Base-by-base conservation (phyloP, 768 basidiomycete genomes). In the Lactarius sanguifluus region DNA sequence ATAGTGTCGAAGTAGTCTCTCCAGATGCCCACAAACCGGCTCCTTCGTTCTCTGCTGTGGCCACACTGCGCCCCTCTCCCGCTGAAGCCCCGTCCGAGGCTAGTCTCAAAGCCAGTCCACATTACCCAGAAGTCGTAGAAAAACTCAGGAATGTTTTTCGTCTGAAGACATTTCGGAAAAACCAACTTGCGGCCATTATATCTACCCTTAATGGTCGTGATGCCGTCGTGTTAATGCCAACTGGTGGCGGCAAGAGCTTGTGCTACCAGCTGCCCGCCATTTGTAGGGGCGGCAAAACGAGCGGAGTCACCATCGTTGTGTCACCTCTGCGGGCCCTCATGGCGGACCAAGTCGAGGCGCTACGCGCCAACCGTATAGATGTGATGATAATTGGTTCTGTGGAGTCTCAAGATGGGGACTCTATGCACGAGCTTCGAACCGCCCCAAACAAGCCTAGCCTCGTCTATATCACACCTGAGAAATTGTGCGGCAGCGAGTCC, bases 201-300 rank as follows among this genome's bases (percentile, higher is more conserved):
- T 90, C 89, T 18, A 87, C 91, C 0, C 78, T 99, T 75, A 80
- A 82, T 2, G 94, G 90, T 9, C 84, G 81, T 62, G 96, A 98
- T 72, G 92, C 94, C 20, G 94, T 98, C 70, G 92, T 98, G 20
- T 82, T 98, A 9, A 96, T 98, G 86, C 97, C 97, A 1, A 99
- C 97, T 1, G 95, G 94, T 41, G 94, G 94, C 5, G 94, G 94
- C 1, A 95, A 96, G 78, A 91, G 89, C 71, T 79, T 95, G 45
- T 94, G 90, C 71, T 94, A 88, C 76, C 88, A 98, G 75, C 86
- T 98, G 1, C 97, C 97, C 0, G 96, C 94, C 2, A 82, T 97
- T 40, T 92, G 94, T 72, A 77, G 78, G 43, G 78, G 78, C 7
- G 93, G 92, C 1, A 83, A 79, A 72, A 93, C 91, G 0, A 80